Percentiles rank a stretch among this genome's conserved stretches.
Evolutionary conservation across 2,329 filamentous ascomycete genomes (phyloP).

Genomic region (Thermothelomyces thermophilus): DNA sequence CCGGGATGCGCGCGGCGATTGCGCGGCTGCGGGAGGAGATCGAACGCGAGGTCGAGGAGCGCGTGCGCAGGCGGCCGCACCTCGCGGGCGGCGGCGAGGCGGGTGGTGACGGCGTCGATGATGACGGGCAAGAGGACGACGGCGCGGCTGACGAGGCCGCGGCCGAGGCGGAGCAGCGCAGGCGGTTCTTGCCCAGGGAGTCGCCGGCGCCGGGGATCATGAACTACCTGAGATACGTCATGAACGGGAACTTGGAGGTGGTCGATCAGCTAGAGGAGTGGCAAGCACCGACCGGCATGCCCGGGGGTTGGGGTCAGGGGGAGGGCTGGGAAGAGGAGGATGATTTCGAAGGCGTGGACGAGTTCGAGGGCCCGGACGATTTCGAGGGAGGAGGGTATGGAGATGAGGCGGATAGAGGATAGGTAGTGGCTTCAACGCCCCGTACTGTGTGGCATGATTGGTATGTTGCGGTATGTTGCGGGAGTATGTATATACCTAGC

Average conservation of each 20-base stretch:
- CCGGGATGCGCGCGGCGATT: background rate
- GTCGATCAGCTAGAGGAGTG: background rate
- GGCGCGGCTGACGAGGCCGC: background rate
- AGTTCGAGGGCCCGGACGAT: conserved; percentile 37
- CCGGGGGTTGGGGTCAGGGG: conserved; percentile 11
- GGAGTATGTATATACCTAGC: too few species aligned
- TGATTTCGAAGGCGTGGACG: conserved; percentile 34
- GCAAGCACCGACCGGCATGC: conserved; percentile 1
- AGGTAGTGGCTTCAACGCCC: too few species aligned
- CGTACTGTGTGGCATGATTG: too few species aligned
- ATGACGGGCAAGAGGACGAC: background rate
- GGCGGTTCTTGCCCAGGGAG: background rate
- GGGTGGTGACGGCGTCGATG: background rate
- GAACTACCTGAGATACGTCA: background rate
- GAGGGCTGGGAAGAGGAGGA: conserved; percentile 19
- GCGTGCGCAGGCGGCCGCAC: background rate
- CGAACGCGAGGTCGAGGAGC: background rate
- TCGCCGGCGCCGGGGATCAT: background rate
- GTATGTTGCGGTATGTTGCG: too few species aligned
- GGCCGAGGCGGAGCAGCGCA: background rate
- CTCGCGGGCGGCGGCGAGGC: background rate
- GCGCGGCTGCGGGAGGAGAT: conserved; percentile 1
- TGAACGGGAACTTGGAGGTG: background rate
- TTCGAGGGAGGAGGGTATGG: conserved; percentile 61
- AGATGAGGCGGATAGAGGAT: background rate